Evolutionary conservation across 495 filamentous ascomycete species (phyloP).

Genomic region (Neurospora discreta): DNA sequence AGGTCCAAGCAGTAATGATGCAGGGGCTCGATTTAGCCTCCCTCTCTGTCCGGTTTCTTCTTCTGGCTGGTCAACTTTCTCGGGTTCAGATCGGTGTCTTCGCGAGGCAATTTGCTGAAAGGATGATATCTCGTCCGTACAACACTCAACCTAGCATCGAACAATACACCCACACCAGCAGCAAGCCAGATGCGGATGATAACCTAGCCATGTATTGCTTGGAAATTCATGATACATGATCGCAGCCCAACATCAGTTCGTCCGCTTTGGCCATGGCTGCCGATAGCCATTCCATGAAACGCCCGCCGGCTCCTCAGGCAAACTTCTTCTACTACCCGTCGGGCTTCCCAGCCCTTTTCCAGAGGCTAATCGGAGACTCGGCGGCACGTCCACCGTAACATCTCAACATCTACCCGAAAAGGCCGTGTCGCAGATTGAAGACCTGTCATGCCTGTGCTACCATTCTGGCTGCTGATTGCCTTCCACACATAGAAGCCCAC

Average conservation of each 20-base stretch:
- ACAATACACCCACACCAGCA: neutral
- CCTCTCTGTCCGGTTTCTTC: neutral
- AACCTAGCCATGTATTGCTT: neutral
- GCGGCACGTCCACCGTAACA: neutral
- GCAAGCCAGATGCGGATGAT: neutral
- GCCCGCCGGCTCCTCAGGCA: neutral
- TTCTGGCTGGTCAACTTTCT: neutral
- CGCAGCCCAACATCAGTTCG: neutral
- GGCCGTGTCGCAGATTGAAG: neutral
- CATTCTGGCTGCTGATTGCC: neutral
- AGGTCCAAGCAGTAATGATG: neutral
- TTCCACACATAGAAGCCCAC: neutral
- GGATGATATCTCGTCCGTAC: neutral
- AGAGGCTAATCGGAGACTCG: neutral
- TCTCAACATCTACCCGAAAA: neutral
- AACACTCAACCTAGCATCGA: neutral
- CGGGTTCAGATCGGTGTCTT: neutral
- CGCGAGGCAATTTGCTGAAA: neutral
- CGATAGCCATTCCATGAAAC: neutral
- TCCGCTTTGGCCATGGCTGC: neutral
- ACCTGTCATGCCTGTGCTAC: neutral
- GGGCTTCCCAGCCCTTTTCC: neutral
- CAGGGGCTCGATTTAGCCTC: neutral
- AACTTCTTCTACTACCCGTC: neutral
- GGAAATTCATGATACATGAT: neutral